Evolutionary conservation across 495 filamentous ascomycete genomes (phyloP).

Genomic region (Aspergillus bertholletiae): DNA sequence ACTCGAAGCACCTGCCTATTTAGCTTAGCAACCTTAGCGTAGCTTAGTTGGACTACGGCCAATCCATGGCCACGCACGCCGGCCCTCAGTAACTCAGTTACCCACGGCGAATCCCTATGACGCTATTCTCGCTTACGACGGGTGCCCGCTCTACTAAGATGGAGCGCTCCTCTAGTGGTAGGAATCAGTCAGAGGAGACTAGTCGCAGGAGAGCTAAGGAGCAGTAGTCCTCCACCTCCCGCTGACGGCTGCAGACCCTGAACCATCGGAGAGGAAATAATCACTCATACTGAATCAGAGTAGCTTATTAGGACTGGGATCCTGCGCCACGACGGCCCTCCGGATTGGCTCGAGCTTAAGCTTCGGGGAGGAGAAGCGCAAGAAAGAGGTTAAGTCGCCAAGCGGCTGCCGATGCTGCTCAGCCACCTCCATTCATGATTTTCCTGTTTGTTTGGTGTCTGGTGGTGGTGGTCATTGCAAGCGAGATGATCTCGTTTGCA

Average conservation of each 20-base stretch:
- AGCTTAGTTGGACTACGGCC: background rate
- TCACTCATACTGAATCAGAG: background rate
- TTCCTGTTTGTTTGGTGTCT: conserved; percentile 2
- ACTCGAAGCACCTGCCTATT: conserved; percentile 1
- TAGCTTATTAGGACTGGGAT: background rate
- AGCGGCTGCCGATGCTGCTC: background rate
- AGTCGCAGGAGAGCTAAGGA: too few relatives aligned
- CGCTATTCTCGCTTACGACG: background rate
- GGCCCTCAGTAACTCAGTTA: too few relatives aligned
- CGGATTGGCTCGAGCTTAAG: conserved; percentile 5
- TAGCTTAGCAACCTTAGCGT: conserved; percentile 1
- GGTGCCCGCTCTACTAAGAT: too few relatives aligned
- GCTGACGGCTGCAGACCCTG: too few relatives aligned
- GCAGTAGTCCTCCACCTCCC: too few relatives aligned
- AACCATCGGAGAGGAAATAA: background rate
- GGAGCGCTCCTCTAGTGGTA: too few relatives aligned
- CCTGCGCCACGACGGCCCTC: background rate
- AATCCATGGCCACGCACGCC: too few relatives aligned
- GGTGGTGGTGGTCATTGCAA: background rate
- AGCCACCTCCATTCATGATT: conserved; percentile 7
- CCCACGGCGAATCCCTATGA: too few relatives aligned
- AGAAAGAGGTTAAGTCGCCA: background rate
- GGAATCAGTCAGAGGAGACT: too few relatives aligned
- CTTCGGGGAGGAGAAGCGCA: background rate
- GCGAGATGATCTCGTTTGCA: background rate